Conservation (phyloP, 1,284 basidiomycete species). For the Abortiporus biennis region DNA sequence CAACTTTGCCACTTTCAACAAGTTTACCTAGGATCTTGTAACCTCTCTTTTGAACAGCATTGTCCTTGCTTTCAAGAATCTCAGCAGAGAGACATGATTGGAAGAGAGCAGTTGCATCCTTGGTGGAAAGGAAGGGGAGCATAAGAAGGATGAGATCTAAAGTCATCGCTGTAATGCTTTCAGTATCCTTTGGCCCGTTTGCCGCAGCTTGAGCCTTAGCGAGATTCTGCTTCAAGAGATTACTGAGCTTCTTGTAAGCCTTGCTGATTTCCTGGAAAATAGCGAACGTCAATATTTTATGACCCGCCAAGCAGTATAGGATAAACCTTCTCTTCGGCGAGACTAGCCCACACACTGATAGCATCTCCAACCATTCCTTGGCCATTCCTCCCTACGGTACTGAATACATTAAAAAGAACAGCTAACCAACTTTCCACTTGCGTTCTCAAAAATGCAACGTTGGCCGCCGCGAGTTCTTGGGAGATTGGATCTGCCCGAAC, state of each 20-base stretch:
- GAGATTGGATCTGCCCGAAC: conserved; percentile 35
- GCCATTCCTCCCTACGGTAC: conserved; percentile 72
- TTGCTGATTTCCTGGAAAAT: conserved; percentile 61
- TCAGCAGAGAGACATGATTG: conserved; percentile 51
- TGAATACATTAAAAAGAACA: conserved; percentile 96
- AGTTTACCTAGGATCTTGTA: conserved; percentile 86
- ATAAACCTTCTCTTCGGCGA: conserved; percentile 67
- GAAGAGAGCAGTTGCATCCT: conserved; percentile 62
- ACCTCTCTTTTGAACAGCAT: conserved; percentile 91
- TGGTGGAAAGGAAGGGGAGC: conserved; percentile 66
- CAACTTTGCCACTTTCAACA: conserved; percentile 55
- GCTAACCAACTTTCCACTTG: conserved; percentile 92
- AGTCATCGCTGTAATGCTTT: conserved; percentile 68
- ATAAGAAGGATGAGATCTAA: conserved; percentile 89
- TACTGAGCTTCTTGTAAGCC: conserved; percentile 78
- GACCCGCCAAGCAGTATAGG: not conserved
- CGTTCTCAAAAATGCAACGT: conserved; percentile 68
- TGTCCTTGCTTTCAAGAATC: conserved; percentile 70
- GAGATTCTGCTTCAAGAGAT: conserved; percentile 74
- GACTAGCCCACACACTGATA: conserved; percentile 80
- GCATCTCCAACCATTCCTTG: conserved; percentile 86
- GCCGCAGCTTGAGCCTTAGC: conserved; percentile 27
- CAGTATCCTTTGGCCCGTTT: conserved; percentile 34
- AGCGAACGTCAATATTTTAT: conserved; percentile 2
- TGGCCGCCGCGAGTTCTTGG: conserved; percentile 54